Base-by-base conservation (phyloP, 2,329 filamentous ascomycete genomes). In the Trichoderma polysporum region DNA sequence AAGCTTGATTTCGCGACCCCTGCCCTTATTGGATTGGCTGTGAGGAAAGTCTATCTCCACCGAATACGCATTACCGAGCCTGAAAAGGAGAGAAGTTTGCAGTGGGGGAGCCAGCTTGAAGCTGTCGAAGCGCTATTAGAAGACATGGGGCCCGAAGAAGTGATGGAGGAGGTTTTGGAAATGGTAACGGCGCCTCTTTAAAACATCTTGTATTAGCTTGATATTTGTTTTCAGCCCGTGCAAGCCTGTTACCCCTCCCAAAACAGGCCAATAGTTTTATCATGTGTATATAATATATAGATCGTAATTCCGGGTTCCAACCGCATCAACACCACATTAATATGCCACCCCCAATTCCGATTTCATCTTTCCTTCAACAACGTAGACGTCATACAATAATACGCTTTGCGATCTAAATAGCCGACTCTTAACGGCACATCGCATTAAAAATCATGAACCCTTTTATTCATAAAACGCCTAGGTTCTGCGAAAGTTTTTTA, bases 41-140 rank as follows among this genome's bases (percentile, higher is more conserved):
- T 90, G 2, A 88, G 88, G 68, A 98, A 98, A 80, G 86, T 97
- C 27, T 99, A 97, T 75, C 84, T 91, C 19, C 95, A 99, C 79
- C 89, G 93, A 9, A 88, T 99, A 35, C 79, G 86, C 15, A 85
- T 97, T 65, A 87, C 90, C 0, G 79, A 80, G 1, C 85, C 92
- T 1, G 85, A 88, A 69, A 87, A 88, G 66, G 95, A 98, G 80
- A 85, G 93, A 56, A 97, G 93, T 76, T 85, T 97, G 82, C 92
- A 97, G 76, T 99, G 96, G 88, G 95, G 95, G 0, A 97, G 94
- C 76, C 88, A 91, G 62, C 71, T 90, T 0, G 83, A 85, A 33
- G 91, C 91, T 4, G 87, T 97, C 1, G 83, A 86, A 70, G 83
- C 85, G 17, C 71, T 93, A 57, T 79, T 97, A 2, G 86, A 90